Evolutionary conservation across 768 basidiomycete species (phyloP).

Genomic region (Kwoniella sp.): DNA sequence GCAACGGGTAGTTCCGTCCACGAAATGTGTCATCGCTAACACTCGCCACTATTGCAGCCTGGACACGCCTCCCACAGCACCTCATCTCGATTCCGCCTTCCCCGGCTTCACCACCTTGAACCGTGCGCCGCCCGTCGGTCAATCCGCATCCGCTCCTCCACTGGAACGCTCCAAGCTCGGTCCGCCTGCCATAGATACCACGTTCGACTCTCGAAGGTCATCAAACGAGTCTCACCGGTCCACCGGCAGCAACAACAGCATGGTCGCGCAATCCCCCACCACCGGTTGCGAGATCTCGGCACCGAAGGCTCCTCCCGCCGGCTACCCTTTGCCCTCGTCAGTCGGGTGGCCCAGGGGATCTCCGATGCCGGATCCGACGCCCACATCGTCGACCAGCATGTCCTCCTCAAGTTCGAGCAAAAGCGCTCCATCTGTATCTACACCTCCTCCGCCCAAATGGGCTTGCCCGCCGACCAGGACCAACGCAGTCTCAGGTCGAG

Average conservation of each 20-base stretch:
- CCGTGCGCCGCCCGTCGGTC: not conserved
- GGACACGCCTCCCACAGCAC: constrained; percentile 22
- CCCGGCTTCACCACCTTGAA: constrained; percentile 9
- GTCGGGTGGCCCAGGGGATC: not conserved
- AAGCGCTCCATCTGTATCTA: not conserved
- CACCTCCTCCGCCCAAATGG: constrained; percentile 24
- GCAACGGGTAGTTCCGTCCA: not conserved
- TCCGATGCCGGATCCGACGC: not conserved
- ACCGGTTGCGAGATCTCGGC: constrained; percentile 38
- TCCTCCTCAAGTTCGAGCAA: constrained; percentile 19
- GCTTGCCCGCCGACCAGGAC: constrained; percentile 24
- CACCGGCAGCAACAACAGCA: not conserved
- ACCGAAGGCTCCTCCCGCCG: constrained; percentile 32
- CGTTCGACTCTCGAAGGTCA: constrained; percentile 3
- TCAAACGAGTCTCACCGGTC: constrained; percentile 2
- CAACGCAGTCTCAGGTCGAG: constrained; percentile 22
- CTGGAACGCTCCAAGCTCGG: not conserved
- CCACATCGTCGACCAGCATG: constrained; percentile 3
- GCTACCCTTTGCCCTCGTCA: constrained; percentile 26
- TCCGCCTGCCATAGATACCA: not conserved
- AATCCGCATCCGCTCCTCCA: not conserved
- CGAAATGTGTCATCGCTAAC: not conserved
- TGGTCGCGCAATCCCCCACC: constrained; percentile 17
- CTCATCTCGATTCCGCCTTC: constrained; percentile 9
- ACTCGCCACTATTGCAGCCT: constrained; percentile 9